Base-by-base conservation (phyloP, 805 yeast species). In the Maudiozyma bulderi region DNA sequence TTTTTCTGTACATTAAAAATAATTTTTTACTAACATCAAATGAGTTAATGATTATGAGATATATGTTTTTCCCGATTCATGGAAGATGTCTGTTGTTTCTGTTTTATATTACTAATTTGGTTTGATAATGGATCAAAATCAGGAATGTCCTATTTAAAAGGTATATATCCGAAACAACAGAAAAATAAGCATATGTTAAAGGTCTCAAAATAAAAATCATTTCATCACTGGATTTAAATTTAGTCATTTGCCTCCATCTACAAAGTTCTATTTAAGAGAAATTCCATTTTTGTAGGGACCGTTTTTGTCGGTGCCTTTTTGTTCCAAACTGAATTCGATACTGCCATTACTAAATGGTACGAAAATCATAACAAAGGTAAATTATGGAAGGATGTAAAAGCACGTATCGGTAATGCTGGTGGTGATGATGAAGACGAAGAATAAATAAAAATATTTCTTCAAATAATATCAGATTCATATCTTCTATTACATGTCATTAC, bases 231-330 rank as follows among this genome's bases (percentile, higher is more conserved):
- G 13, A n/a, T 35, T 35, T 35, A 15, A 28, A 13, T 29, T 11
- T 20, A 49, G 72, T 59, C 73, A 51, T 59, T 68, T 57, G 64
- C 84, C 42, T 66, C 78, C 43, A 61, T 81, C 53, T 81, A 78
- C 78, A 82, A 81, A 77, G 69, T 75, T 37, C 60, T 84, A 49
- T 82, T 86, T 78, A 87, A 87, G 79, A 86, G 96, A 78, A 90
- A 91, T 81, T 79, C 97, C 44, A 75, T 84, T 54, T 87, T 77
- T 71, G 95, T 90, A 54, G 86, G 87, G 56, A 74, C 93, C 54
- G 75, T 90, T 53, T 84, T 90, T 59, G 84, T 81, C 46, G 81
- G 86, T 61, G 89, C 97, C 44, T 90, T 90, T 65, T 80, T 81
- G 54, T 88, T 89, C 78, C 91, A 87, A 73, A 82, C 81, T 46